Percentiles rank a stretch among this genome's conserved stretches.
These are phyloP conservation scores for Oryza brachyantha DNA, from an alignment of 176 grass and related monocot species.

Conservation along the genomic window DNA sequence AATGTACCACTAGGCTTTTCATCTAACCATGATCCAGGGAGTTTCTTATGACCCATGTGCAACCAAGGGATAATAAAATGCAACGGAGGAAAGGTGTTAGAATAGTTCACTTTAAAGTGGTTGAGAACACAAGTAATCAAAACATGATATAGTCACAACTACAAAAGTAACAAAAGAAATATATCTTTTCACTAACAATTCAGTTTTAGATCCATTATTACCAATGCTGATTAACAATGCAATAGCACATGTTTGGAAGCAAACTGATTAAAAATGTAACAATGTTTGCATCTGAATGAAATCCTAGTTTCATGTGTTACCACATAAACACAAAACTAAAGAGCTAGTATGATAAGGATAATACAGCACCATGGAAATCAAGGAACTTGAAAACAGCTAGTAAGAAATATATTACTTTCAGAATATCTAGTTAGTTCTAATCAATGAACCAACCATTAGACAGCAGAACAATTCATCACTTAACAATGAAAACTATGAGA, in stretches of 20 bases:
- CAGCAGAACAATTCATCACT: background rate
- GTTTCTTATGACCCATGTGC: background rate
- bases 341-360: background rate
- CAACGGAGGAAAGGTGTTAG: background rate
- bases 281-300: background rate
- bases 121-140: background rate
- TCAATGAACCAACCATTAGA: background rate
- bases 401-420: background rate
- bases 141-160: background rate
- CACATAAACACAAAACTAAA: background rate
- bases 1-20: background rate
- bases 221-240: background rate
- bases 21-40: background rate
- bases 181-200: background rate
- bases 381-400: background rate
- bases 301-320: background rate
- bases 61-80: background rate
- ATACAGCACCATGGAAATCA: background rate
- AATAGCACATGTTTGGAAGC: background rate
- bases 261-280: background rate
- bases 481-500: conserved; percentile 9
- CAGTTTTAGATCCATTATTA: background rate
- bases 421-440: background rate
- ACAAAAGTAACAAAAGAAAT: background rate
- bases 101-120: background rate